phyloP scores from a whole-genome alignment of 352 stramenopile genomes.

The Phytophthora foliorum region DNA sequence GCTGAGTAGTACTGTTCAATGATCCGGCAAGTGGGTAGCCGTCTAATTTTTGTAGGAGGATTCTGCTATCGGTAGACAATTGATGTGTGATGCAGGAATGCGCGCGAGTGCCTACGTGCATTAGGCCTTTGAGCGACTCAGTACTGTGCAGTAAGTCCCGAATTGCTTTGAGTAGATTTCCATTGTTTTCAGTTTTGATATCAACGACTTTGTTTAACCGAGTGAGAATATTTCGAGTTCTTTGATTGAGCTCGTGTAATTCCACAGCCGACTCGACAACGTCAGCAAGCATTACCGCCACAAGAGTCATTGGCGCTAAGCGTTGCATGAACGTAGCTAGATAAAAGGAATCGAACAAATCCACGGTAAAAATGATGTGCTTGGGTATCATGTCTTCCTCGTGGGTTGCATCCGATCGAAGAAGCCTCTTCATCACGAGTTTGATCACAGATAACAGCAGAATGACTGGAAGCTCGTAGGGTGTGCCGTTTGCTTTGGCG shows the following conservation, averaged over 20 bases:
- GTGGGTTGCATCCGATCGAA: constrained; percentile 3
- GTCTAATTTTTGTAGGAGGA: neutral
- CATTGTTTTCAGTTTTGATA: neutral
- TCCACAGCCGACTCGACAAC: constrained; percentile 11
- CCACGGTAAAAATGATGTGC: constrained; percentile 19
- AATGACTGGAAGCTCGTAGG: constrained; percentile 16
- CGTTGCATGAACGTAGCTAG: constrained; percentile 6
- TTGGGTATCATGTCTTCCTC: constrained; percentile 21
- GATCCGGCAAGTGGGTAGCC: neutral
- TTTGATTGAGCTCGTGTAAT: constrained; percentile 7
- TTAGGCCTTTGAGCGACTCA: neutral
- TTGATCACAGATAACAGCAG: constrained; percentile 9
- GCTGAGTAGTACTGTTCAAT: too few species aligned
- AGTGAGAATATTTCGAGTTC: constrained; percentile 1
- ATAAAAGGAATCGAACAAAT: constrained; percentile 24
- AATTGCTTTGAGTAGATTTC: neutral
- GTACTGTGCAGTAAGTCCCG: neutral
- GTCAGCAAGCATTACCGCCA: constrained; percentile 7
- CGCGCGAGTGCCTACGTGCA: neutral
- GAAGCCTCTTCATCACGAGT: constrained; percentile 4
- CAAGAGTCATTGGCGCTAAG: neutral
- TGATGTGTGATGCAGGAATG: neutral
- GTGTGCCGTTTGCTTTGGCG: neutral
- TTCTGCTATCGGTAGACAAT: neutral
- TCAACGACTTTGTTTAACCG: neutral